A percentile compares a stretch with the other conserved stretches of the same genome.
phyloP scores from a whole-genome alignment of 2,329 filamentous ascomycete species.

The Fusarium mangiferae region DNA sequence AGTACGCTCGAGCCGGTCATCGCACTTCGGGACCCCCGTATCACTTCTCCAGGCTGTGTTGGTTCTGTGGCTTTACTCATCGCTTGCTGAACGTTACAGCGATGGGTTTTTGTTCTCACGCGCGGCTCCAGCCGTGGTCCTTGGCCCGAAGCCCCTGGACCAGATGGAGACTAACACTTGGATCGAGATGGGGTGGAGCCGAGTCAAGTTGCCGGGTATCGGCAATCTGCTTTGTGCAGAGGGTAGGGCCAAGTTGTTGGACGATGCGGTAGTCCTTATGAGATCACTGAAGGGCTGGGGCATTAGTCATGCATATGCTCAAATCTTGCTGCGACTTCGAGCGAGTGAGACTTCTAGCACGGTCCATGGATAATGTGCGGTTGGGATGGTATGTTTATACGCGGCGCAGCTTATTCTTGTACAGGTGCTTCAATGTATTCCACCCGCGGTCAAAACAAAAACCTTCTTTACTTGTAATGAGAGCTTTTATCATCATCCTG shows the following conservation, averaged over 20 bases:
- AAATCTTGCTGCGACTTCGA: neutral
- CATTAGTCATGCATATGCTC: neutral
- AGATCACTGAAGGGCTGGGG: constrained; percentile 6
- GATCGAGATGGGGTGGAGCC: constrained; percentile 3
- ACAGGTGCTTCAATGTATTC: too few relatives aligned
- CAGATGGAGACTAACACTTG: neutral
- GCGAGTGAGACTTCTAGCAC: neutral
- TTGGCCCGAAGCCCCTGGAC: constrained; percentile 4
- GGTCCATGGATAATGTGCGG: neutral
- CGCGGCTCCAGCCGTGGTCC: neutral
- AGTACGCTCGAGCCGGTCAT: constrained; percentile 7
- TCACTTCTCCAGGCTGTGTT: neutral
- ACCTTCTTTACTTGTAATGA: too few relatives aligned
- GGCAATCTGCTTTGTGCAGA: neutral
- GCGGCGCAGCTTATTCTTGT: too few relatives aligned
- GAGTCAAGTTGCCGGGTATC: neutral
- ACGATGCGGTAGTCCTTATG: constrained; percentile 3
- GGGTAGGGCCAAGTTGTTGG: neutral
- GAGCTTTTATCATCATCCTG: too few relatives aligned
- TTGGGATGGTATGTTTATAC: neutral
- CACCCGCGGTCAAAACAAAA: too few relatives aligned
- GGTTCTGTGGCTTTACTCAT: constrained; percentile 10
- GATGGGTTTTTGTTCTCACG: neutral
- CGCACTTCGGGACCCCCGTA: neutral
- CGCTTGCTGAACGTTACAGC: neutral